Conservation (phyloP, 2,329 filamentous ascomycete species). For the Sarocladium brachiariae region DNA sequence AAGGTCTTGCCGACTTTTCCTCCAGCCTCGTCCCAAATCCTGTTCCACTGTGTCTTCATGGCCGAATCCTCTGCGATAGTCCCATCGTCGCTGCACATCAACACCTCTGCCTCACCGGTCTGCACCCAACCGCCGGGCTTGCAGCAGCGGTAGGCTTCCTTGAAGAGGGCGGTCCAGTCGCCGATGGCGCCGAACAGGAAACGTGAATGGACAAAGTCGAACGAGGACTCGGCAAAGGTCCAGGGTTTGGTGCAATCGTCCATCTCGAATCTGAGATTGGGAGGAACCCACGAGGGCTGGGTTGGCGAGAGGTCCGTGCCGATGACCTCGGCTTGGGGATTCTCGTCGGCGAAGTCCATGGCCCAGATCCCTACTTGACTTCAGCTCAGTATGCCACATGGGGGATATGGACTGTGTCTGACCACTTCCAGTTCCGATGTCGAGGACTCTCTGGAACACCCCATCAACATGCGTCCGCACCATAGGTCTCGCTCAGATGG, state of each 20-base stretch:
- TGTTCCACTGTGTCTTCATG: constrained; percentile 11
- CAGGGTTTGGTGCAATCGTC: constrained; percentile 54
- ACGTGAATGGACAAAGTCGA: constrained; percentile 29
- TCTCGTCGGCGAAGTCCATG: constrained; percentile 13
- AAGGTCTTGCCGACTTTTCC: constrained; percentile 21
- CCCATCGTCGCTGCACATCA: constrained; percentile 11
- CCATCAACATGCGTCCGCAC: too few relatives aligned
- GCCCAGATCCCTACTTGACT: constrained; percentile 11
- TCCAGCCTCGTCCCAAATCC: constrained; percentile 20
- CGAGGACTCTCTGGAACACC: constrained; percentile 14
- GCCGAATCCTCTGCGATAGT: constrained; percentile 7
- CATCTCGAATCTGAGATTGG: constrained; percentile 51
- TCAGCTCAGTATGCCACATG: not conserved
- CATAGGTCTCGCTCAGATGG: too few relatives aligned
- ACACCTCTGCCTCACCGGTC: constrained; percentile 11
- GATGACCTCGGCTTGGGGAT: constrained; percentile 6
- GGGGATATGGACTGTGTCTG: not conserved
- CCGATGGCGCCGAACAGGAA: constrained; percentile 28
- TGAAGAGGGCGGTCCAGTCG: constrained; percentile 21
- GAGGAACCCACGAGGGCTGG: constrained; percentile 33
- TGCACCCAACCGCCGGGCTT: constrained; percentile 22
- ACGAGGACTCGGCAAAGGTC: constrained; percentile 22
- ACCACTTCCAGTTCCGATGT: constrained; percentile 21
- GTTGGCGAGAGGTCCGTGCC: constrained; percentile 12
- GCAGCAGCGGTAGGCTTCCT: constrained; percentile 26